Evolutionary conservation across 805 yeast species (phyloP).

Genomic region (Nadsonia fulvescens): DNA sequence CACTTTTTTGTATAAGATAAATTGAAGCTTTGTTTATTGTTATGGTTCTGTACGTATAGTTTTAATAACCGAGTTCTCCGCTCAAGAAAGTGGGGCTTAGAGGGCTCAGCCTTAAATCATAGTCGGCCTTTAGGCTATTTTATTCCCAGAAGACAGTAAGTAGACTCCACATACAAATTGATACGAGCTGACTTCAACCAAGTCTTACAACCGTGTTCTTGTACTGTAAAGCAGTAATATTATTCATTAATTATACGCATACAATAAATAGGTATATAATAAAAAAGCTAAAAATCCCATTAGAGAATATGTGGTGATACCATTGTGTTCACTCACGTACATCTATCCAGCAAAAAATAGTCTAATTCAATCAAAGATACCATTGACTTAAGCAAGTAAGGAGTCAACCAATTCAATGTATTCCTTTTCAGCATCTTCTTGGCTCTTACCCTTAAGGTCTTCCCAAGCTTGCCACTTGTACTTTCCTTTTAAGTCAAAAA

Average conservation of each 20-base stretch:
- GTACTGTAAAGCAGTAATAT: background rate
- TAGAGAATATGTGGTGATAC: background rate
- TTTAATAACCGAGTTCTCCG: no score
- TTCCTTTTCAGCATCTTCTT: slow-evolving; percentile 79
- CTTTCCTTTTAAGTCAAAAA: slow-evolving; percentile 85
- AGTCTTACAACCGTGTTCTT: background rate
- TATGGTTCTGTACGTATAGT: no score
- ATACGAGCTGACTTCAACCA: no score
- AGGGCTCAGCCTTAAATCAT: no score
- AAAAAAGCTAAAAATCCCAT: background rate
- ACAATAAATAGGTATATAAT: background rate
- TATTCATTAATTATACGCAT: background rate
- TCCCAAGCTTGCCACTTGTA: slow-evolving; percentile 98
- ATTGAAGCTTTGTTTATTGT: no score
- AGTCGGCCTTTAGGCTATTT: no score
- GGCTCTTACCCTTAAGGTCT: slow-evolving; percentile 63
- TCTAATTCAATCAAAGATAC: no score
- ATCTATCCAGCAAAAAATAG: no score
- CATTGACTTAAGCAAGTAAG: slow-evolving; percentile 13
- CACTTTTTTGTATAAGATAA: no score
- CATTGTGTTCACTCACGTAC: background rate
- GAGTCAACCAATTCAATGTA: slow-evolving; percentile 22
- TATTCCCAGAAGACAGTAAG: no score
- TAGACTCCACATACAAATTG: no score
- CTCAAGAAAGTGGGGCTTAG: no score